Evolutionary conservation across 1,284 basidiomycete species (phyloP).

Genomic region (Wolfiporia cocos): DNA sequence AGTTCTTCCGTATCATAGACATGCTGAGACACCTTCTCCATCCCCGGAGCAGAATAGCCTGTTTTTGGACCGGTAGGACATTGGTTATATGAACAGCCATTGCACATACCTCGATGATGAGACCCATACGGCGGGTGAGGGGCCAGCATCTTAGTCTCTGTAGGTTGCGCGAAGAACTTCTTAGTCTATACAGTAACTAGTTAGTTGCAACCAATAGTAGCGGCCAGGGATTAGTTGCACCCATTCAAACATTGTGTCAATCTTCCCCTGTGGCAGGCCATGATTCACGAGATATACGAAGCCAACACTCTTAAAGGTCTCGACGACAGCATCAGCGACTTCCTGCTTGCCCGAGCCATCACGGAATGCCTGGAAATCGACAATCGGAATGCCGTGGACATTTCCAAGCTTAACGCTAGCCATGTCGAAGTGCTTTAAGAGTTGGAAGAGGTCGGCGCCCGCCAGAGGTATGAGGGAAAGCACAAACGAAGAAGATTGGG

Average conservation of each 20-base stretch:
- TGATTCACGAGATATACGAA: constrained; percentile 39
- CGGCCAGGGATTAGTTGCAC: too few relatives aligned
- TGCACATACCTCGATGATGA: constrained; percentile 39
- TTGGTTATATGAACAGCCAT: background rate
- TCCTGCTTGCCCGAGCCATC: constrained; percentile 22
- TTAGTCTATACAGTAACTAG: constrained; percentile 44
- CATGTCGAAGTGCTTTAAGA: background rate
- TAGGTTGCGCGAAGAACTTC: constrained; percentile 44
- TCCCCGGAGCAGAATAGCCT: constrained; percentile 44
- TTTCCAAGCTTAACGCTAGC: constrained; percentile 12
- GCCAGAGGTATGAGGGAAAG: background rate
- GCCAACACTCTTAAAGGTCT: constrained; percentile 30
- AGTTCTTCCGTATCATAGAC: constrained; percentile 34
- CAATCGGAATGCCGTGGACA: constrained; percentile 18
- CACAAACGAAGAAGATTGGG: too few relatives aligned
- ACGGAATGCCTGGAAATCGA: constrained; percentile 26
- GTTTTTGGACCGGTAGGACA: background rate
- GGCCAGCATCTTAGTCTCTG: constrained; percentile 46
- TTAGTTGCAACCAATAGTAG: too few relatives aligned
- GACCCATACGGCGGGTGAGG: constrained; percentile 50
- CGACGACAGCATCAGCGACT: constrained; percentile 25
- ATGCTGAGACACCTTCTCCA: constrained; percentile 40
- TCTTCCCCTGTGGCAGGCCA: constrained; percentile 33
- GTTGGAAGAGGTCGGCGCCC: background rate
- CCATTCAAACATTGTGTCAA: constrained; percentile 49